Evolutionary conservation across 441 rosid species (phyloP).

Genomic region (Iberis amara): DNA sequence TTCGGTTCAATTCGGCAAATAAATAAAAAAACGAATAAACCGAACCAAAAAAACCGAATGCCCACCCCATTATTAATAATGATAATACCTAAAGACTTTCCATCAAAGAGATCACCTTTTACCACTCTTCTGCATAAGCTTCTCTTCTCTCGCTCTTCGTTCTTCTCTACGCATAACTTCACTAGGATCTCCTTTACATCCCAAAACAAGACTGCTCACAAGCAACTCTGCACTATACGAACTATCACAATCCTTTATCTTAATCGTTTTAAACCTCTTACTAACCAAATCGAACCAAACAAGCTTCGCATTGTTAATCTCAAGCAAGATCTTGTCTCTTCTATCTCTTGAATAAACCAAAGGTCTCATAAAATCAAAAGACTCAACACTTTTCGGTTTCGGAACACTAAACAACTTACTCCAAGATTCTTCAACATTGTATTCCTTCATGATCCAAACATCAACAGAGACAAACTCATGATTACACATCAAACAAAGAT

Average conservation of each 20-base stretch:
- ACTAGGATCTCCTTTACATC: constrained; percentile 31
- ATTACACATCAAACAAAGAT: constrained; percentile 44
- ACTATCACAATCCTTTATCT: constrained; percentile 31
- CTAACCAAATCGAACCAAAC: constrained; percentile 46
- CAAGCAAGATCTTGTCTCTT: constrained; percentile 38
- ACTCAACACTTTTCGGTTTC: constrained; percentile 19
- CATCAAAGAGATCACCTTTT: constrained; percentile 30
- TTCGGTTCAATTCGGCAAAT: too few species aligned
- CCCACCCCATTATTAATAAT: too few species aligned
- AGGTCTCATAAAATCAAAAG: constrained; percentile 42
- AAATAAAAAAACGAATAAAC: too few species aligned
- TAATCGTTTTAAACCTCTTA: constrained; percentile 27
- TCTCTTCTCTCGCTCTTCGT: constrained; percentile 14
- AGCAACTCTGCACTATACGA: constrained; percentile 37
- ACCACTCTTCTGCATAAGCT: constrained; percentile 17
- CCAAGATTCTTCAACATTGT: constrained; percentile 57
- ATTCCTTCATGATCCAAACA: constrained; percentile 60
- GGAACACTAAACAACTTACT: constrained; percentile 36
- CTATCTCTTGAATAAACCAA: constrained; percentile 40
- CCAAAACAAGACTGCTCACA: constrained; percentile 43
- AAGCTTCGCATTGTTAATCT: constrained; percentile 45
- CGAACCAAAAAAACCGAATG: too few species aligned
- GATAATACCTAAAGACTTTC: background rate
- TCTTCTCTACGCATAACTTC: constrained; percentile 11
- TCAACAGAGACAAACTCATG: constrained; percentile 27